Evolutionary conservation across 352 stramenopile genomes (phyloP).

Genomic region (Globisporangium spinosum): DNA sequence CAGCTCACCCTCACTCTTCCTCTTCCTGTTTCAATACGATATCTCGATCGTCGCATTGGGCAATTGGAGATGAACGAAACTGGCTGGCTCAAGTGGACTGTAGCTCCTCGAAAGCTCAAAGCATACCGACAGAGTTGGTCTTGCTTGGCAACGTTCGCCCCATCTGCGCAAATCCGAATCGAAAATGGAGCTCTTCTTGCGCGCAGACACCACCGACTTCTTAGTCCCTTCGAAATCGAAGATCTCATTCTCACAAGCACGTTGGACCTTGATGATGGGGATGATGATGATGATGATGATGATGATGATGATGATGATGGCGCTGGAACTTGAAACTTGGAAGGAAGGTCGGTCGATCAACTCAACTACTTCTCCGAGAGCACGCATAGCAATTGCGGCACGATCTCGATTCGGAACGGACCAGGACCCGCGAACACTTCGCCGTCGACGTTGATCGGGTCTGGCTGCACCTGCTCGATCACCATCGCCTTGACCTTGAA

Average conservation of each 20-base stretch:
- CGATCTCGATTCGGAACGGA: slow-evolving; percentile 69
- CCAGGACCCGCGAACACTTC: slow-evolving; percentile 62
- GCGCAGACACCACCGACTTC: background rate
- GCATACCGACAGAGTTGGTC: background rate
- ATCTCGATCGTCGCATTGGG: background rate
- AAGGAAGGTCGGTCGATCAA: background rate
- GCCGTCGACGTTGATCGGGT: slow-evolving; percentile 76
- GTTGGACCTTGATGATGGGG: background rate
- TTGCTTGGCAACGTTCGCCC: background rate
- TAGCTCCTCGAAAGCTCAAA: background rate
- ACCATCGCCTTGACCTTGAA: slow-evolving; percentile 78
- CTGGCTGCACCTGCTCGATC: slow-evolving; percentile 53
- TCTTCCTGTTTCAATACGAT: background rate
- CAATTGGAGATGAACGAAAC: background rate
- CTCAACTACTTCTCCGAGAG: slow-evolving; percentile 71
- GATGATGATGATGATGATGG: too few species aligned
- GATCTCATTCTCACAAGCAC: background rate
- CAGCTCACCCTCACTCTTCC: background rate
- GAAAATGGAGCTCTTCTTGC: slow-evolving; percentile 1
- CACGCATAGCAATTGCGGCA: slow-evolving; percentile 63
- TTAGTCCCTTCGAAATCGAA: slow-evolving; percentile 4
- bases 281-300: too few species aligned
- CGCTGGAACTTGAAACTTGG: background rate
- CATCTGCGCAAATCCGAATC: background rate
- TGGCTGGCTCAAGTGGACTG: background rate